Evolutionary conservation across 2,329 filamentous ascomycete species (phyloP).

Genomic region (Aquanectria penicillioides): DNA sequence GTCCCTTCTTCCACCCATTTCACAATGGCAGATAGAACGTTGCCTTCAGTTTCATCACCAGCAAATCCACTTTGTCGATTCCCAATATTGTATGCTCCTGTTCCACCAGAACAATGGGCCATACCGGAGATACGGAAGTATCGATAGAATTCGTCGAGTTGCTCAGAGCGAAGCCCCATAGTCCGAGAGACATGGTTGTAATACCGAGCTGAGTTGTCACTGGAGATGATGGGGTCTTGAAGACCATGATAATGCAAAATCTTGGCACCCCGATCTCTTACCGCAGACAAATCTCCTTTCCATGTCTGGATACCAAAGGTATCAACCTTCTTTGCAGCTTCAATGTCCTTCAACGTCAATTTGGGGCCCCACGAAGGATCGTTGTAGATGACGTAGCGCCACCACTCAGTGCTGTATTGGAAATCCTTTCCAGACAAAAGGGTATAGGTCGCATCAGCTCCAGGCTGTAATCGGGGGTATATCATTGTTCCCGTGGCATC

Average conservation of each 20-base stretch:
- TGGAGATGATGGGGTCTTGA: conserved; percentile 53
- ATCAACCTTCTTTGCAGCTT: conserved; percentile 26
- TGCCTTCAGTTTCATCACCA: conserved; percentile 49
- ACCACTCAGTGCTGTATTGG: conserved; percentile 8
- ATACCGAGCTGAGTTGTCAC: conserved; percentile 36
- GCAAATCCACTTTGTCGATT: conserved; percentile 31
- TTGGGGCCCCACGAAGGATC: conserved; percentile 18
- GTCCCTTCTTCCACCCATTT: conserved; percentile 56
- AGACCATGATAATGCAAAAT: conserved; percentile 56
- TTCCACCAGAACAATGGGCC: conserved; percentile 57
- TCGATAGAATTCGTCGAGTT: conserved; percentile 59
- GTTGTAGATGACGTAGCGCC: conserved; percentile 23
- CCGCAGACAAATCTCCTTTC: conserved; percentile 49
- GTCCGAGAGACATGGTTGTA: conserved; percentile 32
- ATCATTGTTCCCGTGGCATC: conserved; percentile 49
- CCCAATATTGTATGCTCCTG: conserved; percentile 51
- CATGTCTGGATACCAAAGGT: conserved; percentile 44
- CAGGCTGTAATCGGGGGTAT: conserved; percentile 14
- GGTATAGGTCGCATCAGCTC: conserved; percentile 51
- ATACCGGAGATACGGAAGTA: conserved; percentile 63
- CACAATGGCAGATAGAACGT: conserved; percentile 58
- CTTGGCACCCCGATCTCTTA: conserved; percentile 52
- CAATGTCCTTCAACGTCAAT: conserved; percentile 50
- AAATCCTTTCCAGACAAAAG: conserved; percentile 47
- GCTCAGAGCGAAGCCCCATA: conserved; percentile 40